These are phyloP conservation scores for Pontederia paniculata DNA, from an alignment of 176 grass and related monocot genomes.

Conservation along the genomic window DNA sequence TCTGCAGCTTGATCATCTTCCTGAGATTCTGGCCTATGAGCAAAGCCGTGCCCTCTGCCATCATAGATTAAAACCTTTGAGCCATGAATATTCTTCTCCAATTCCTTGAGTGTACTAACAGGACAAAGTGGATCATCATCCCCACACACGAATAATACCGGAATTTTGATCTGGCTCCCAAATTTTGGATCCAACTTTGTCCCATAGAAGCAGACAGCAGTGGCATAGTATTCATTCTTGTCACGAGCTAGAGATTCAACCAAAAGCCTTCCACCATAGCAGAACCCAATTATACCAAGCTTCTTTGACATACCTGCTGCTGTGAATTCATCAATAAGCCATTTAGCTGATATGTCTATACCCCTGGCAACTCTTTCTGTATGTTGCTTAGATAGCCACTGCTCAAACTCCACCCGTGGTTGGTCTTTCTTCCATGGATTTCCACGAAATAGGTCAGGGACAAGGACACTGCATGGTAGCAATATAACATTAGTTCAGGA, in stretches of 20 bases:
- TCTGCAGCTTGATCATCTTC: constrained; percentile 85
- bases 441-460: constrained; percentile 76
- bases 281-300: constrained; percentile 73
- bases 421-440: constrained; percentile 43
- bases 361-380: constrained; percentile 37
- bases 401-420: constrained; percentile 14
- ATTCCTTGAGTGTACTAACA: constrained; percentile 42
- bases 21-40: constrained; percentile 52
- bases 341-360: constrained; percentile 51
- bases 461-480: constrained; percentile 49
- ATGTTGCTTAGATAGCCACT: constrained; percentile 28
- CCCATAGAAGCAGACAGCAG: constrained; percentile 82
- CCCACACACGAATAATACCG: constrained; percentile 59
- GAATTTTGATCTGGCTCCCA: constrained; percentile 26
- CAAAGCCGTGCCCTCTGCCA: constrained; percentile 64
- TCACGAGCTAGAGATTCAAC: constrained; percentile 59
- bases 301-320: constrained; percentile 53
- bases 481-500: not conserved
- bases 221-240: constrained; percentile 29
- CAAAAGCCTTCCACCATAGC: constrained; percentile 56
- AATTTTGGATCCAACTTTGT: constrained; percentile 43
- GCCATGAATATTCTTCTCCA: constrained; percentile 36
- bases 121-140: constrained; percentile 62
- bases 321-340: constrained; percentile 64
- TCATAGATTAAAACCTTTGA: constrained; percentile 41